Evolutionary conservation across 176 grass and related monocot species (phyloP).

Genomic region (Avena sativa): DNA sequence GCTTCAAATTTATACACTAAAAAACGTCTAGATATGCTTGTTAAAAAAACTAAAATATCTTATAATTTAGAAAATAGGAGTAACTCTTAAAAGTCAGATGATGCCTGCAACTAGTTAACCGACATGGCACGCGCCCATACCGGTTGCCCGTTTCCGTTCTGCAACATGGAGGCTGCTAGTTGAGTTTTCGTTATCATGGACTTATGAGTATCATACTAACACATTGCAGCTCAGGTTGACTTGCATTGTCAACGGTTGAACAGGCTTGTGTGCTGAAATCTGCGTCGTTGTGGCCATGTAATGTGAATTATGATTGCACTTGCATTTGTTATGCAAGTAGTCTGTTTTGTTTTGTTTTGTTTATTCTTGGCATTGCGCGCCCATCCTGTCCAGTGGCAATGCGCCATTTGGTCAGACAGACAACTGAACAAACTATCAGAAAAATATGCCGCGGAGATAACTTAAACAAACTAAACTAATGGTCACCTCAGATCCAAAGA

Average conservation of each 20-base stretch:
- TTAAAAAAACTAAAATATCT: too few species aligned
- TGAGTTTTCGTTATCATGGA: constrained; percentile 10
- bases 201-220: constrained; percentile 10
- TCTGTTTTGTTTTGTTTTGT: constrained; percentile 38
- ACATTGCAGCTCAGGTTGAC: constrained; percentile 9
- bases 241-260: constrained; percentile 29
- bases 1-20: too few species aligned
- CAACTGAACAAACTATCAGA: constrained; percentile 20
- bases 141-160: neutral
- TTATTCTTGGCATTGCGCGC: constrained; percentile 24
- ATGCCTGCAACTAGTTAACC: constrained; percentile 2
- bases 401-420: constrained; percentile 42
- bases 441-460: constrained; percentile 43
- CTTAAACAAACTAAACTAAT: constrained; percentile 34
- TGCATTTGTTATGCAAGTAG: constrained; percentile 24
- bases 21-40: too few species aligned
- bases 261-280: neutral
- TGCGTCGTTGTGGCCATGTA: constrained; percentile 28
- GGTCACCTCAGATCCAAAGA: constrained; percentile 46
- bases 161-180: constrained; percentile 5
- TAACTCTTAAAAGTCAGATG: constrained; percentile 4
- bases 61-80: too few species aligned
- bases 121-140: constrained; percentile 9
- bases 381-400: constrained; percentile 37
- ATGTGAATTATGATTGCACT: neutral